Evolutionary conservation across 1,139 yeast genomes (phyloP).

Genomic region (Dujonia santamariae): DNA sequence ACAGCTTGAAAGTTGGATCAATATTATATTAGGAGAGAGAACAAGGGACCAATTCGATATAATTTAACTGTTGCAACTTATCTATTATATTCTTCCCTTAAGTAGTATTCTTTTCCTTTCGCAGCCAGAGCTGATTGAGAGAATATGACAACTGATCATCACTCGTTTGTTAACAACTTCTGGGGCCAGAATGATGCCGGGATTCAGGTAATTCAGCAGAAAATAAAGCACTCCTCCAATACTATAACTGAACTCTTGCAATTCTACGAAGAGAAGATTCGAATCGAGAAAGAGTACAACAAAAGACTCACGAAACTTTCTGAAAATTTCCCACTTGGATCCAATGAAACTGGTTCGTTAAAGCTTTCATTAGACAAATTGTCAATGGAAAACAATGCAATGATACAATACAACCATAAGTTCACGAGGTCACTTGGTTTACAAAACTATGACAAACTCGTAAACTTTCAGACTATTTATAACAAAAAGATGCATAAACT

Average conservation of each 20-base stretch:
- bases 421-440: constrained; percentile 30
- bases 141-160: constrained; percentile 1
- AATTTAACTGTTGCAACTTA: no score
- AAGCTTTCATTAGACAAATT: constrained; percentile 60
- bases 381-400: constrained; percentile 45
- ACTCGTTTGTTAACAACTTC: constrained; percentile 38
- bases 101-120: no score
- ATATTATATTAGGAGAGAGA: no score
- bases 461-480: constrained; percentile 29
- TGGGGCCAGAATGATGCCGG: constrained; percentile 44
- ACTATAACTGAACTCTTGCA: constrained; percentile 43
- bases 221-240: constrained; percentile 29
- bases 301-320: constrained; percentile 51
- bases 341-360: constrained; percentile 58
- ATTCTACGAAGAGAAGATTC: constrained; percentile 48
- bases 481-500: constrained; percentile 30
- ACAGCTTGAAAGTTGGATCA: no score
- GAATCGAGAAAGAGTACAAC: constrained; percentile 73
- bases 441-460: constrained; percentile 33
- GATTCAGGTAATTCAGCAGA: constrained; percentile 25
- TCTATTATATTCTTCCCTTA: no score
- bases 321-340: constrained; percentile 45
- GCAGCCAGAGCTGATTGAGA: no score
- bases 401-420: constrained; percentile 31
- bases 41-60: no score